Evolutionary conservation across 208 protist genomes (phyloP), one percentile per base, ranked within the genome.

Genomic region (Angomonas desouzai): DNA sequence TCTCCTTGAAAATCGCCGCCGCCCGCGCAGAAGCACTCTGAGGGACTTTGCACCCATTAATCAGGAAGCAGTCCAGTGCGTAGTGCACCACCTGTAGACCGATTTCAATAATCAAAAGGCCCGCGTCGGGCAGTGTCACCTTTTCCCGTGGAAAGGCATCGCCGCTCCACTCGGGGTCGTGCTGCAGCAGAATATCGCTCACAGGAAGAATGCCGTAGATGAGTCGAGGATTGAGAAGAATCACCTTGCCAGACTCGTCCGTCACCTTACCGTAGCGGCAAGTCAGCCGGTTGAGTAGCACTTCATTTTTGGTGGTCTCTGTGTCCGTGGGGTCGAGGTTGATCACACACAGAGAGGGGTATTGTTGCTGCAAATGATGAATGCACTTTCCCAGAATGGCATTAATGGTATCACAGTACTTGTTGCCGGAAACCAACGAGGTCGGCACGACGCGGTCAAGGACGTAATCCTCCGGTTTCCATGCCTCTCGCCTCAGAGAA

Each of bases 11-110:
- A 49, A 83, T 76, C 4, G 85, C 80, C 4, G 85, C 79, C 0
- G 84, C 72, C 48, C 76, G 71, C 23, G 85, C 81, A 22, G 79
- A 71, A 2, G 81, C 59, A 23, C 80, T 73, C 7, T 75, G 66
- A 43, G 83, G 75, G 7, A 92, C 49, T 20, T 60, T 63, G 47
- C 68, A 64, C 47, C 86, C 87, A 51, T 81, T 87, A 45, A 92
- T 80, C 48, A 91, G 78, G 30, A 92, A 93, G 53, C 91, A 86
- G 55, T 96, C 90, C 4, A 96, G 72, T 3, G 90, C 87, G 67
- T 91, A 96, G 72, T 93, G 75, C 45, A 79, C 83, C 62, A 93
- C 87, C 65, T 96, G 86, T 58, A 93, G 83, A 27, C 90, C 90
- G 20, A 96, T 72, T 74, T 93, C 87, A 16, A 93, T 68, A 27